Conservation (phyloP, 208 protist species). For the Naegleria fowleri region DNA sequence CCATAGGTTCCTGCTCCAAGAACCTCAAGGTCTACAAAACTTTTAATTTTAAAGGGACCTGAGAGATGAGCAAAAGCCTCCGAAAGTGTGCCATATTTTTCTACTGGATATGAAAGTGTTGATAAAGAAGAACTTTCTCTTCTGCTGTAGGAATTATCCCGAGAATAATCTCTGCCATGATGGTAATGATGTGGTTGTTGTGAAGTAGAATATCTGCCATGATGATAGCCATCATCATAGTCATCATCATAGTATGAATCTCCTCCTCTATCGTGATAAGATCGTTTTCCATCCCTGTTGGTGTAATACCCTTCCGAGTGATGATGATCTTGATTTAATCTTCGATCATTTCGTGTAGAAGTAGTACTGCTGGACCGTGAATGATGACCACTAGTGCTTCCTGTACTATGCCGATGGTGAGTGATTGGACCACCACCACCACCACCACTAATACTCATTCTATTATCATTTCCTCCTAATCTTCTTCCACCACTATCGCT, state of each 20-base stretch:
- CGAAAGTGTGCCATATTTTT: neutral
- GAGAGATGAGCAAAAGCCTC: neutral
- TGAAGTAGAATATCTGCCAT: neutral
- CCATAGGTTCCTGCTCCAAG: constrained; percentile 23
- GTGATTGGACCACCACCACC: neutral
- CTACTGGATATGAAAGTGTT: neutral
- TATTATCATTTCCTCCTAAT: neutral
- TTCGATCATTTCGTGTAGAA: neutral
- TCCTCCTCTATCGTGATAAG: neutral
- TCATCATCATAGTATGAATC: neutral
- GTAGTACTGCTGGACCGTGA: neutral
- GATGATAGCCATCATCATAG: neutral
- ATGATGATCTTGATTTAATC: neutral
- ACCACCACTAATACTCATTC: neutral
- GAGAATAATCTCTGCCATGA: neutral
- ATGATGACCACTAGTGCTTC: neutral
- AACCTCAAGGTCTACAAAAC: neutral
- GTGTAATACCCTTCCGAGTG: neutral
- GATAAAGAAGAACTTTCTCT: too few species aligned
- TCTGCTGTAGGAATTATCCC: neutral
- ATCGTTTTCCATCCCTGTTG: neutral
- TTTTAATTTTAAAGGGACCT: neutral
- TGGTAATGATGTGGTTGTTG: neutral
- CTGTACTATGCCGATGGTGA: neutral
- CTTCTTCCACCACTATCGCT: neutral